Base-by-base conservation (phyloP, 495 filamentous ascomycete species). In the Podospora conica region DNA sequence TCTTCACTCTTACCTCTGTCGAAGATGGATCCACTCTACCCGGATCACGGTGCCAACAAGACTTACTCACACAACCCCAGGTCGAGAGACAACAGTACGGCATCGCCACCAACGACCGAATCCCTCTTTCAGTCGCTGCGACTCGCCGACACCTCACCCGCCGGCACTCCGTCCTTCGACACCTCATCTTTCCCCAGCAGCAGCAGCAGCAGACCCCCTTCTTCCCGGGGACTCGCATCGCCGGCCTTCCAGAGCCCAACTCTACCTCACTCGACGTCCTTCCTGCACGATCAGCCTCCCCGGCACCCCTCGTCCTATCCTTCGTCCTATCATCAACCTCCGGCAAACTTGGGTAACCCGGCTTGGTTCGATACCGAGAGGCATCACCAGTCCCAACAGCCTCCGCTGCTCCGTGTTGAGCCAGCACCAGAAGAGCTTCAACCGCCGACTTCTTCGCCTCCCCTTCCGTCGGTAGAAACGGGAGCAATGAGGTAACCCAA, bases 61-160 rank as follows among this genome's bases (percentile, higher is more conserved):
- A 75, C 76, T 77, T 79, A 79, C 80, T 81, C 75, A 81, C 77
- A 73, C 57, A 76, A 68, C 61, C 68, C 76, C 73, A 82, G 79
- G 58, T 79, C 78, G 66, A 78, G 75, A 75, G 65, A 70, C 60
- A 68, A 69, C 62, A 77, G 74, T 64, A 68, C 75, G 60, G 70
- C 71, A 40, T 77, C 78, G 40, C 40, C 40, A 15, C 40, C 40
- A 24, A 73, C 76, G 29, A 77, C 76, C 68, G 71, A 72, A 59
- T 74, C 72, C 8, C 65, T 73, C 33, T 75, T 76, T 68, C 74
- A 76, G 65, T 71, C 69, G 63, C 64, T 78, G 24, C 68, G 74
- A 40, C 64, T 80, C 33, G 70, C 69, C 66, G 74, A 77, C 55
- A 61, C 69, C 9, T 64, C 63, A 20, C 27, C 71, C 40, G 61